These are phyloP conservation scores for Glycine latifolia DNA, from an alignment of 306 rosid genomes.

Conservation along the genomic window DNA sequence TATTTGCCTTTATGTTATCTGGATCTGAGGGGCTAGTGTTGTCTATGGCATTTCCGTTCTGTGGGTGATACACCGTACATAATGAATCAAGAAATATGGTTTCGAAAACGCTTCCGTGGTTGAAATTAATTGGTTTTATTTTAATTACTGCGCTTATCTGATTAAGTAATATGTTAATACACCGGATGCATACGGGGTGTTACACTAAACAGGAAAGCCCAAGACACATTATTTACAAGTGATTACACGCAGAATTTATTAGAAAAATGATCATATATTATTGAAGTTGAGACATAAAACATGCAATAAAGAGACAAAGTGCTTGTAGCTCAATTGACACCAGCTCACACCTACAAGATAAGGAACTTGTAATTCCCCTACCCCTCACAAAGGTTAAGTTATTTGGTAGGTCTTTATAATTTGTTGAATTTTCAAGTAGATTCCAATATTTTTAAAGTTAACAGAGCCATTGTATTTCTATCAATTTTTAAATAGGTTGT, in stretches of 20 bases:
- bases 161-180: too few relatives aligned
- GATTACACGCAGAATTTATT: not conserved
- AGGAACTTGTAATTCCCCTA: not conserved
- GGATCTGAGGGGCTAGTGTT: too few relatives aligned
- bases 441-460: slow-evolving; percentile 10
- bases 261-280: not conserved
- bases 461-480: not conserved
- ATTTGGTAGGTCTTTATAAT: not conserved
- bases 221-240: not conserved
- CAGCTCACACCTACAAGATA: not conserved
- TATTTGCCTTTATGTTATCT: too few relatives aligned
- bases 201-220: slow-evolving; percentile 28
- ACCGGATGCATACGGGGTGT: too few relatives aligned
- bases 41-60: too few relatives aligned
- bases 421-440: not conserved
- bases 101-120: too few relatives aligned
- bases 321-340: not conserved
- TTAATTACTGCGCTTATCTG: too few relatives aligned
- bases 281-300: not conserved
- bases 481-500: not conserved
- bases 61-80: too few relatives aligned
- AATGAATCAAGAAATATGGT: too few relatives aligned
- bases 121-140: too few relatives aligned
- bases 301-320: not conserved
- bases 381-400: not conserved